Conservation (phyloP, 768 basidiomycete species). For the Termitomyces sp. region DNA sequence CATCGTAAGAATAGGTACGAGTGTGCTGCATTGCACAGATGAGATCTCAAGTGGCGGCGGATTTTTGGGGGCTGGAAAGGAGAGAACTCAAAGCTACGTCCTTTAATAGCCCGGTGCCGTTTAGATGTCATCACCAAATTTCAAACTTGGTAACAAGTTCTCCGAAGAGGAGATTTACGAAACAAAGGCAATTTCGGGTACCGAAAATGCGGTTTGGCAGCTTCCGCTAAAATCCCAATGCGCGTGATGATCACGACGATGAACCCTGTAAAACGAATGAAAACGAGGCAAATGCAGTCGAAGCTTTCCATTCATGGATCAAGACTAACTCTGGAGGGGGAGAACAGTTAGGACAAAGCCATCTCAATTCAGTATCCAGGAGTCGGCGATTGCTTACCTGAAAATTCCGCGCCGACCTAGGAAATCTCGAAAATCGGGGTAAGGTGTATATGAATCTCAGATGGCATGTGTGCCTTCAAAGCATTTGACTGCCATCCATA, state of each 20-base stretch:
- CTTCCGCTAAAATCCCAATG: slow-evolving; percentile 29
- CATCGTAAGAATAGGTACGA: slow-evolving; percentile 39
- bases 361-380: slow-evolving; percentile 13
- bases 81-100: slow-evolving; percentile 22
- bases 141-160: slow-evolving; percentile 35
- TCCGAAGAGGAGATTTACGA: slow-evolving; percentile 34
- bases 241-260: slow-evolving; percentile 25
- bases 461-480: slow-evolving; percentile 35
- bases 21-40: slow-evolving; percentile 33
- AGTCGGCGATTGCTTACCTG: slow-evolving; percentile 28
- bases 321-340: slow-evolving; percentile 17
- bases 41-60: slow-evolving; percentile 21
- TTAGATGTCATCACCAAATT: slow-evolving; percentile 29
- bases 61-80: slow-evolving; percentile 19
- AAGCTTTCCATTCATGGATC: slow-evolving; percentile 17
- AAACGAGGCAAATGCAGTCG: slow-evolving; percentile 13
- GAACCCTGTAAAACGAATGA: slow-evolving; percentile 27
- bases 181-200: slow-evolving; percentile 30
- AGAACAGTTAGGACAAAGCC: slow-evolving; percentile 10
- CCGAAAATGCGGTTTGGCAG: slow-evolving; percentile 36
- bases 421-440: slow-evolving; percentile 27
- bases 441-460: slow-evolving; percentile 31
- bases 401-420: slow-evolving; percentile 31
- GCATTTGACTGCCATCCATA: slow-evolving; percentile 29
- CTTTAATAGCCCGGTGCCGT: slow-evolving; percentile 43